Evolutionary conservation across 1,284 basidiomycete species (phyloP), one percentile per base, ranked within the genome.

Genomic region (Megacollybia platyphylla): DNA sequence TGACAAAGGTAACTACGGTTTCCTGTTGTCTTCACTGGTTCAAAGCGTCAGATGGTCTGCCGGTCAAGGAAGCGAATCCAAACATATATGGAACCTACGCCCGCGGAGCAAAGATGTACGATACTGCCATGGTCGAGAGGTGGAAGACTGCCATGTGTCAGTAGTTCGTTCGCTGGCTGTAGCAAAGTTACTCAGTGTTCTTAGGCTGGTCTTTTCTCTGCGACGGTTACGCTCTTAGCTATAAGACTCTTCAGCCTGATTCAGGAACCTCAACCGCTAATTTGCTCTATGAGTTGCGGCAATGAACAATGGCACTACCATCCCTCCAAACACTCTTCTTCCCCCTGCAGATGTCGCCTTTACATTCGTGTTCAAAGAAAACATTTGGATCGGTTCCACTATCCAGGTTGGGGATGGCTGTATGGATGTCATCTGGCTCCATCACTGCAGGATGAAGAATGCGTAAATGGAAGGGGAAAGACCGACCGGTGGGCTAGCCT

Each of bases 201-300:
- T 11, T 40, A 65, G 63, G 61, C 68, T 40, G 68, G 67, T 52
- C 54, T 71, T 4, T 70, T 70, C 48, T 68, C 67, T 35, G 65
- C 64, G 1, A 64, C 62, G 27, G 51, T 69, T 36, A 67, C 68
- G 2, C 56, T 67, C 1, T 69, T 71, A 63, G 63, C 44, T 64
- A 63, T 48, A 55, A 58, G 40, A 54, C 50, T 9, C 56, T 70
- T 11, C 51, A 52, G 30, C 59, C 60, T 3, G 56, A 63, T 38
- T 55, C 62, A 5, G 50, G 50, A n/a, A 52, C 58, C 40, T 49
- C 48, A 2, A 59, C 58, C 1, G 52, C 58, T 6, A 39, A 48
- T 11, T 52, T 68, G 4, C 55, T 67, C 2, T 49, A 52, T 0
- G 58, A 46, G 52, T 58, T 35, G 52, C 48, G 44, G 39, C 36